A percentile compares a stretch with the other conserved stretches of the same genome.
Conservation (phyloP, 805 yeast genomes). For the Ogataea thermomethanolica region DNA sequence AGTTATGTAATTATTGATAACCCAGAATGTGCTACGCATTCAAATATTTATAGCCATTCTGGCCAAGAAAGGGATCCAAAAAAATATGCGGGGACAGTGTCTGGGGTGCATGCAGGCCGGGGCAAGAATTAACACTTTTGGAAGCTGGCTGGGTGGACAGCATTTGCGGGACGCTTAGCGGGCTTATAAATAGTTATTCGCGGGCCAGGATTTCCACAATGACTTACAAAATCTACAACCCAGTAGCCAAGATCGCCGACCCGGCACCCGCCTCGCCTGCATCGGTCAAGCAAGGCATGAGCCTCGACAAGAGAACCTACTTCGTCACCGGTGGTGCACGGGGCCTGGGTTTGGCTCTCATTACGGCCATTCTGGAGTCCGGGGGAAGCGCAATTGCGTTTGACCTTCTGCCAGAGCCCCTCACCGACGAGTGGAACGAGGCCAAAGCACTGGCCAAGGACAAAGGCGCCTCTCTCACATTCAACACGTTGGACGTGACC, state of each 20-base stretch:
- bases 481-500: slow-evolving; percentile 15
- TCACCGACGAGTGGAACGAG: slow-evolving; percentile 13
- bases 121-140: neutral
- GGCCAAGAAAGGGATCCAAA: too few species aligned
- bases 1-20: neutral
- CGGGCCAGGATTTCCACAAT: neutral
- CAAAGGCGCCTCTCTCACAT: slow-evolving; percentile 11
- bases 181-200: slow-evolving; percentile 1
- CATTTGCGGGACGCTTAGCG: neutral
- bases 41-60: neutral
- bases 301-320: slow-evolving; percentile 13
- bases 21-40: neutral
- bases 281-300: slow-evolving; percentile 14
- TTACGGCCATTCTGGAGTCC: slow-evolving; percentile 14
- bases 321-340: slow-evolving; percentile 21
- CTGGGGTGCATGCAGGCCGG: neutral
- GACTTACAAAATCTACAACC: slow-evolving; percentile 12
- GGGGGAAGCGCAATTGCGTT: slow-evolving; percentile 16
- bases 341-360: slow-evolving; percentile 15
- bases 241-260: slow-evolving; percentile 11
- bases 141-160: neutral
- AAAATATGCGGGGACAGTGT: neutral
- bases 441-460: slow-evolving; percentile 11
- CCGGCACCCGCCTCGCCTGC: slow-evolving; percentile 18
- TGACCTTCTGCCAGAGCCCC: slow-evolving; percentile 13